Evolutionary conservation across 2,329 filamentous ascomycete genomes (phyloP).

Genomic region (Pseudogymnoascus sp.): DNA sequence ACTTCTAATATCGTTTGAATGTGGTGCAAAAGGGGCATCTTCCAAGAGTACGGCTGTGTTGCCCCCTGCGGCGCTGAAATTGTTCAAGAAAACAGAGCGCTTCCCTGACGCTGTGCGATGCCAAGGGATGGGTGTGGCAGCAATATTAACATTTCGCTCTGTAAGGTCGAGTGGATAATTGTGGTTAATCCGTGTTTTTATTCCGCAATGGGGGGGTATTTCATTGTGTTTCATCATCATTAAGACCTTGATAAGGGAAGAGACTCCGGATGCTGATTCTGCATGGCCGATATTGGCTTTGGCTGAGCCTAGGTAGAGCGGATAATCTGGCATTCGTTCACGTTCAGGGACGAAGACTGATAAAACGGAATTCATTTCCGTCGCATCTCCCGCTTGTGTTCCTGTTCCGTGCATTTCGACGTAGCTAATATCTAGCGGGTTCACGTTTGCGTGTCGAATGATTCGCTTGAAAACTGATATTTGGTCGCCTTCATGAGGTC

Average conservation of each 20-base stretch:
- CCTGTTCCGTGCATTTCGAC: slow-evolving; percentile 84
- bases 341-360: slow-evolving; percentile 3
- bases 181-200: slow-evolving; percentile 28
- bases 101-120: slow-evolving; percentile 31
- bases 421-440: slow-evolving; percentile 69
- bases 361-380: slow-evolving; percentile 53
- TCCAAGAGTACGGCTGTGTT: slow-evolving; percentile 21
- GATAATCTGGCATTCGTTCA: slow-evolving; percentile 44
- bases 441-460: slow-evolving; percentile 52
- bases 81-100: slow-evolving; percentile 39
- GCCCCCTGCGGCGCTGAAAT: slow-evolving; percentile 35
- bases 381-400: slow-evolving; percentile 72
- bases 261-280: slow-evolving; percentile 22
- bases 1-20: slow-evolving; percentile 15
- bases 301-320: slow-evolving; percentile 34
- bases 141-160: slow-evolving; percentile 26
- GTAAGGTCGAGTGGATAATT: slow-evolving; percentile 27
- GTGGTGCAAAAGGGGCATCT: slow-evolving; percentile 15
- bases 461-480: slow-evolving; percentile 61
- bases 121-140: slow-evolving; percentile 17
- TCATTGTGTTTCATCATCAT: slow-evolving; percentile 23
- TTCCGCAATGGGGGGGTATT: slow-evolving; percentile 23
- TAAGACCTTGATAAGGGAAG: slow-evolving; percentile 25
- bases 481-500: slow-evolving; percentile 69
- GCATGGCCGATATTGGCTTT: slow-evolving; percentile 22